These are phyloP conservation scores for Dryadomyces quercivorus DNA, from an alignment of 2,329 filamentous ascomycete genomes.

Conservation along the genomic window DNA sequence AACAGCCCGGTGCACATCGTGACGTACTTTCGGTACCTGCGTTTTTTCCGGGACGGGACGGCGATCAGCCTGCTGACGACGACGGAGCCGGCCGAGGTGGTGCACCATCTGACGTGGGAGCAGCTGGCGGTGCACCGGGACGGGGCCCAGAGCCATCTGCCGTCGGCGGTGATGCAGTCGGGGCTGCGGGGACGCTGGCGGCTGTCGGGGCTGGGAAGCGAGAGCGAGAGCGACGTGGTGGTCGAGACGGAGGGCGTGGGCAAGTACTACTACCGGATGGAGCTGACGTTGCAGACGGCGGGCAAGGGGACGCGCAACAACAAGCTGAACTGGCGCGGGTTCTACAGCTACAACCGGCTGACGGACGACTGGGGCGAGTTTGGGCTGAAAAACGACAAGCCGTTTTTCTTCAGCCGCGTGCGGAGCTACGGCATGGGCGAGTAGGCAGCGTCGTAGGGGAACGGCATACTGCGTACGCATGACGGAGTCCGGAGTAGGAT, in stretches of 20 bases:
- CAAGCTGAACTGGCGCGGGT: constrained; percentile 78
- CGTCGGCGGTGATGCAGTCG: constrained; percentile 50
- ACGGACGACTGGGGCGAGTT: constrained; percentile 91
- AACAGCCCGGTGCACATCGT: constrained; percentile 80
- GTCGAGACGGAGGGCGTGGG: constrained; percentile 79
- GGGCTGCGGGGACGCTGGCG: constrained; percentile 48
- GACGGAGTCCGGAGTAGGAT: neutral
- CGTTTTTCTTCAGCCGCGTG: constrained; percentile 56
- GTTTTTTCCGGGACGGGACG: constrained; percentile 85
- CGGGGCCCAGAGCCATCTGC: constrained; percentile 24
- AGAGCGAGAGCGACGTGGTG: constrained; percentile 50
- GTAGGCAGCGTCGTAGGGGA: neutral
- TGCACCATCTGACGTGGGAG: constrained; percentile 68
- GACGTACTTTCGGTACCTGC: constrained; percentile 94
- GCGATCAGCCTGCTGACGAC: constrained; percentile 72
- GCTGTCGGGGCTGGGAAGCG: constrained; percentile 21
- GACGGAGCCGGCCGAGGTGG: constrained; percentile 71
- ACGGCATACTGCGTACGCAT: neutral
- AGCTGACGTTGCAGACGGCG: constrained; percentile 56
- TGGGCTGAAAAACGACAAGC: constrained; percentile 47
- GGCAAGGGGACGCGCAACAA: constrained; percentile 62
- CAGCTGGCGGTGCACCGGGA: constrained; percentile 40
- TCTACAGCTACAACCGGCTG: constrained; percentile 80
- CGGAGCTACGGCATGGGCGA: constrained; percentile 34
- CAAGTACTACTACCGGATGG: constrained; percentile 79